Conservation (phyloP, 1,284 basidiomycete species). For the Heterobasidion irregulare region DNA sequence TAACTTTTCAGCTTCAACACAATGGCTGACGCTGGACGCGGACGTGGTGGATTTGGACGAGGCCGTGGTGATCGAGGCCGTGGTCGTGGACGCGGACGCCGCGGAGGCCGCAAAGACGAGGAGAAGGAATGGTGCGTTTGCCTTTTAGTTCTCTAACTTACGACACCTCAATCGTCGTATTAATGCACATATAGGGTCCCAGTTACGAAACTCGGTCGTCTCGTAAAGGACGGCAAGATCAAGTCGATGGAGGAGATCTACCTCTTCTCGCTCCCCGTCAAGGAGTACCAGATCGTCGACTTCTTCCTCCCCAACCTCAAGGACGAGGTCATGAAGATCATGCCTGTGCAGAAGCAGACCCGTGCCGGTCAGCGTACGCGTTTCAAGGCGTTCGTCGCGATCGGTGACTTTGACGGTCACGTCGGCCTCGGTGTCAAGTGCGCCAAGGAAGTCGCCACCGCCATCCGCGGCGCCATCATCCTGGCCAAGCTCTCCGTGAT, state of each 20-base stretch:
- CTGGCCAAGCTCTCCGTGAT: conserved; percentile 94
- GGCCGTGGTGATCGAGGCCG: conserved; percentile 68
- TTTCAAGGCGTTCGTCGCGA: conserved; percentile 99
- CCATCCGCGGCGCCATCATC: conserved; percentile 98
- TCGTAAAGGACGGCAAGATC: conserved; percentile 99
- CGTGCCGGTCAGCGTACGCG: conserved; percentile 99
- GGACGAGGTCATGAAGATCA: conserved; percentile 99
- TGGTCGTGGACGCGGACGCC: conserved; percentile 85
- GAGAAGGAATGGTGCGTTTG: conserved; percentile 94
- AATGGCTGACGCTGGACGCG: conserved; percentile 77
- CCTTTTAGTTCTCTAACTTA: not conserved
- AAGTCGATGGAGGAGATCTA: conserved; percentile 99
- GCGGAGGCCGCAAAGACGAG: conserved; percentile 96
- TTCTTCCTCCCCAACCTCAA: conserved; percentile 96
- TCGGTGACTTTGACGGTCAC: conserved; percentile 98
- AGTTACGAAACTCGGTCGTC: conserved; percentile 98
- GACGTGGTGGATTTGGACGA: conserved; percentile 83
- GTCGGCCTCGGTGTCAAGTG: conserved; percentile 99
- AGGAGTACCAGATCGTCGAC: conserved; percentile 98
- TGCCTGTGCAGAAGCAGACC: conserved; percentile 99
- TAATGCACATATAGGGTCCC: conserved; percentile 60
- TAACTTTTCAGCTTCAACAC: conserved; percentile 18
- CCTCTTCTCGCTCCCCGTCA: conserved; percentile 99
- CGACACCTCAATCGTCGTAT: not conserved
- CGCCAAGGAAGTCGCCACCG: conserved; percentile 99